Evolutionary conservation across 2,329 filamentous ascomycete species (phyloP).

Genomic region (Mariannaea elegans): DNA sequence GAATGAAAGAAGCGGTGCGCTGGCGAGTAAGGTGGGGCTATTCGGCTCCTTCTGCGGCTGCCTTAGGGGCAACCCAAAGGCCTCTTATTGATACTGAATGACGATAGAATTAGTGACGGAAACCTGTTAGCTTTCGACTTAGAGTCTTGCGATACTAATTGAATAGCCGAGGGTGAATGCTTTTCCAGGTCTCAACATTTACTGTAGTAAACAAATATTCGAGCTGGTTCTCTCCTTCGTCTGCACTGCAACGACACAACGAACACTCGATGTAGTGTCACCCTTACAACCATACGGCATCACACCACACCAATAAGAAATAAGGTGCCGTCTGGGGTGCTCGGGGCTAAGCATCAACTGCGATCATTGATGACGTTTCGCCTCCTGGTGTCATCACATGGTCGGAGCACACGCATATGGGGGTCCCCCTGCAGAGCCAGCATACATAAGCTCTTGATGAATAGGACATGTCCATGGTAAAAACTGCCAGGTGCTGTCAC

Average conservation of each 20-base stretch:
- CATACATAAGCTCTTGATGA: not conserved
- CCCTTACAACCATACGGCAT: not conserved
- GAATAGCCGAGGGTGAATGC: not conserved
- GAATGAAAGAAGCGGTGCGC: constrained; percentile 5
- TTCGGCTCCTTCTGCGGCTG: not conserved
- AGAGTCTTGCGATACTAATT: not conserved
- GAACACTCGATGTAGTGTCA: not conserved
- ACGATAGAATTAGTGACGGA: not conserved
- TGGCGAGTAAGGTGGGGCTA: constrained; percentile 4
- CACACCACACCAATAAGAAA: constrained; percentile 7
- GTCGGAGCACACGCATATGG: not conserved
- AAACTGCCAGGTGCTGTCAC: not conserved
- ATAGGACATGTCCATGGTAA: not conserved
- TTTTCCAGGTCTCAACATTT: not conserved
- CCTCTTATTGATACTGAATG: not conserved
- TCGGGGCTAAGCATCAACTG: not conserved
- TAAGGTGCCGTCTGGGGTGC: not conserved
- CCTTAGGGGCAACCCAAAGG: not conserved
- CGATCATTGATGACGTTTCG: not conserved
- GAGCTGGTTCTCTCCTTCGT: not conserved
- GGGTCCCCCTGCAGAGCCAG: not conserved
- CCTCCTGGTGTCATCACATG: not conserved
- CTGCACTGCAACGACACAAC: not conserved
- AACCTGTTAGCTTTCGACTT: too few species aligned
- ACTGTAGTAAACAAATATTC: not conserved